Conservation (phyloP, 495 filamentous ascomycete genomes). For the Neurospora pannonica region DNA sequence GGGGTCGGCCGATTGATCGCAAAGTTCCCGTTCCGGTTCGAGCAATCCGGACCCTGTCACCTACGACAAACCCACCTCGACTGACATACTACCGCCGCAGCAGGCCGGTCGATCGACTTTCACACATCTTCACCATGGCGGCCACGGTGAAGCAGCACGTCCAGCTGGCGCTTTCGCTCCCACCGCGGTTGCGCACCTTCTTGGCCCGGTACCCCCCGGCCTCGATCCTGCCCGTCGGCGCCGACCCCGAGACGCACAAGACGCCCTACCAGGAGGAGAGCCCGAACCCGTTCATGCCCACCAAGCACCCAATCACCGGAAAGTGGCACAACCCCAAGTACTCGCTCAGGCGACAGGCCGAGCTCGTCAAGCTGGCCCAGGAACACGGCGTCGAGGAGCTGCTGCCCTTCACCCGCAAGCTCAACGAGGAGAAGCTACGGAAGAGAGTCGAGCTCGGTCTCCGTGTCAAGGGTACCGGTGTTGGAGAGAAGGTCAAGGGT, state of each 20-base stretch:
- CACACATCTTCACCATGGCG: conserved; percentile 11
- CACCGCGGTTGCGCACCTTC: conserved; percentile 70
- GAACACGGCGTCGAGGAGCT: conserved; percentile 76
- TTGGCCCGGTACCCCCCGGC: conserved; percentile 78
- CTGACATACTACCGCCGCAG: not conserved
- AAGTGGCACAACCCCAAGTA: conserved; percentile 72
- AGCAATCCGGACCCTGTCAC: not conserved
- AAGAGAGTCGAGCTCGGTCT: conserved; percentile 63
- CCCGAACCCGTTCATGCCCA: conserved; percentile 68
- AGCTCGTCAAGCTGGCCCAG: conserved; percentile 77
- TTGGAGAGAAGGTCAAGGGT: conserved; percentile 90
- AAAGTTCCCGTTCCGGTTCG: not conserved
- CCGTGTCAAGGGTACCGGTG: conserved; percentile 79
- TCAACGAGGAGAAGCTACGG: conserved; percentile 55
- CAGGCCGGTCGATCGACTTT: not conserved
- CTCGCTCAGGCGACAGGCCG: conserved; percentile 80
- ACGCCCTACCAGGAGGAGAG: conserved; percentile 34
- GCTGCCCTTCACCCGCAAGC: conserved; percentile 69
- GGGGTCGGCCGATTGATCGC: not conserved
- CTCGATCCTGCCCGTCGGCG: conserved; percentile 36
- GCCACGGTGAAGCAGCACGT: conserved; percentile 36
- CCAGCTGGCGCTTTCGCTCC: conserved; percentile 56
- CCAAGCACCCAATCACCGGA: conserved; percentile 60
- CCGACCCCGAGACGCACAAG: conserved; percentile 31
- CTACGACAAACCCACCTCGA: not conserved